Conservation (phyloP, 2,329 filamentous ascomycete genomes). For the Salinomyces thailandicus region DNA sequence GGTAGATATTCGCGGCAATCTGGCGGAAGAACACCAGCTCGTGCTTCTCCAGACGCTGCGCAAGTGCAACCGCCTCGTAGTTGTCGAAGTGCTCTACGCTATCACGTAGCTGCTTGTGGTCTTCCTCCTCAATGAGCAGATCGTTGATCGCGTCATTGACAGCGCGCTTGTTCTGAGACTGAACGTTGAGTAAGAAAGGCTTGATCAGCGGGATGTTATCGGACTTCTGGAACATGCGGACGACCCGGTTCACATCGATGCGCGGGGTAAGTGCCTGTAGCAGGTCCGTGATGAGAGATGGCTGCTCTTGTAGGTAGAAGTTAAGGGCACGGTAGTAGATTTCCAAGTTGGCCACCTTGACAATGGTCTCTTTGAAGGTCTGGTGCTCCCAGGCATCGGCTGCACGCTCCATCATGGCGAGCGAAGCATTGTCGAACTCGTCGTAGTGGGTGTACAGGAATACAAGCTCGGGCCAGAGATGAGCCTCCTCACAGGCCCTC, state of each 20-base stretch:
- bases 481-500: slow-evolving; percentile 81
- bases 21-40: slow-evolving; percentile 98
- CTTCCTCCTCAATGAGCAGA: slow-evolving; percentile 93
- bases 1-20: slow-evolving; percentile 95
- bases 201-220: slow-evolving; percentile 98
- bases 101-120: slow-evolving; percentile 96
- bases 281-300: slow-evolving; percentile 87
- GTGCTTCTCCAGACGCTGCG: slow-evolving; percentile 87
- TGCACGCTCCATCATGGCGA: slow-evolving; percentile 95
- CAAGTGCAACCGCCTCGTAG: slow-evolving; percentile 90
- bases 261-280: slow-evolving; percentile 83
- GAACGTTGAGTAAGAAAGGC: slow-evolving; percentile 93
- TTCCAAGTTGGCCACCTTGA: slow-evolving; percentile 96
- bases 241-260: slow-evolving; percentile 97
- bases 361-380: slow-evolving; percentile 96
- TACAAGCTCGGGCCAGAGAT: slow-evolving; percentile 93
- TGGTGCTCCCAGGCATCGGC: slow-evolving; percentile 99
- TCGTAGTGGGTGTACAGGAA: slow-evolving; percentile 99
- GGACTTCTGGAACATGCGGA: slow-evolving; percentile 96
- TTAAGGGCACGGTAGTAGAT: slow-evolving; percentile 97
- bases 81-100: slow-evolving; percentile 99
- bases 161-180: slow-evolving; percentile 92
- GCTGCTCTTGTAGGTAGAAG: slow-evolving; percentile 96
- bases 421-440: slow-evolving; percentile 91
- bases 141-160: slow-evolving; percentile 99